Conservation (phyloP, 1,284 basidiomycete species). For the Ceratorhiza oryzae-sativae region DNA sequence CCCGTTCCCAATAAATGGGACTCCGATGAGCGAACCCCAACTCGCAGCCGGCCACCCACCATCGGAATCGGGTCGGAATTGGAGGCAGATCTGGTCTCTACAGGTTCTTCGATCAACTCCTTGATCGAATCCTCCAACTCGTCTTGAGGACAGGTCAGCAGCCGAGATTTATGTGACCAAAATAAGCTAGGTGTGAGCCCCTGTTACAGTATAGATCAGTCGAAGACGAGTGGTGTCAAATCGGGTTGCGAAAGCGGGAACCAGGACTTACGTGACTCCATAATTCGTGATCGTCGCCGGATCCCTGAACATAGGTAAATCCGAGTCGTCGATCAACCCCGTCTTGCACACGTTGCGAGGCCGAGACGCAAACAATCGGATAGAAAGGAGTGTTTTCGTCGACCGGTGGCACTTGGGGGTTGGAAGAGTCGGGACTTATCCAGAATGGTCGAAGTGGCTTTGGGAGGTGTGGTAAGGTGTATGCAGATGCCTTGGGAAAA, state of each 20-base stretch:
- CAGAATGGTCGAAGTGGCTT: slow-evolving; percentile 71
- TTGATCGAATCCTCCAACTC: slow-evolving; percentile 60
- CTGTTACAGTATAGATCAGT: slow-evolving; percentile 48
- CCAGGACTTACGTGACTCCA: slow-evolving; percentile 73
- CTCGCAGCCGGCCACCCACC: background rate
- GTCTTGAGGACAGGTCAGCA: slow-evolving; percentile 60
- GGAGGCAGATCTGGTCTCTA: background rate
- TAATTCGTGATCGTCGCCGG: slow-evolving; percentile 87
- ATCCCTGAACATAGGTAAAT: slow-evolving; percentile 85
- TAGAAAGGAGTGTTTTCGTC: slow-evolving; percentile 53
- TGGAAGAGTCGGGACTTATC: slow-evolving; percentile 63
- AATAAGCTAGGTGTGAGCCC: slow-evolving; percentile 77
- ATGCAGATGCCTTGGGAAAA: slow-evolving; percentile 59
- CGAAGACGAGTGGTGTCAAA: background rate
- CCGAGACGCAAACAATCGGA: slow-evolving; percentile 79
- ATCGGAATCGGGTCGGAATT: background rate
- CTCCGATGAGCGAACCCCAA: background rate
- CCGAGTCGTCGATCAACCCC: slow-evolving; percentile 67
- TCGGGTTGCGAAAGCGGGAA: background rate
- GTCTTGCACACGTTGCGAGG: slow-evolving; percentile 69
- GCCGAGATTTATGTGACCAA: slow-evolving; percentile 64
- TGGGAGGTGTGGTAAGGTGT: slow-evolving; percentile 57
- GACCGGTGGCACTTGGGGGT: slow-evolving; percentile 52
- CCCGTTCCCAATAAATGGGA: too few relatives aligned
- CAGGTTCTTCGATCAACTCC: background rate